Percentiles rank a stretch among this genome's conserved stretches.
Conservation (phyloP, 305 asterid species). For the Euphrasia arctica region DNA sequence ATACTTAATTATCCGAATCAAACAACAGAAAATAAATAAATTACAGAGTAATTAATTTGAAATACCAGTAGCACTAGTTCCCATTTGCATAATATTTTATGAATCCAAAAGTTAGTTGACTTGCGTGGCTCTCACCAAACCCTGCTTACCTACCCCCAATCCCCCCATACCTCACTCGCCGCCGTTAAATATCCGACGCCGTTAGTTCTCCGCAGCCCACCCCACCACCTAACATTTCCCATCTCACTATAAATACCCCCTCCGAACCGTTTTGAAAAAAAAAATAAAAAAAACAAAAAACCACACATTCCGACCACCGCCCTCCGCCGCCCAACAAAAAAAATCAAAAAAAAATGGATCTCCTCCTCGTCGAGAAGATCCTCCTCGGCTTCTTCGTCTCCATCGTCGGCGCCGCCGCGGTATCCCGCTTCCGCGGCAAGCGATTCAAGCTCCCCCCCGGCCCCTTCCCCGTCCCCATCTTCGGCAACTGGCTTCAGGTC, state of each 20-base stretch:
- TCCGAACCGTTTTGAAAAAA: neutral
- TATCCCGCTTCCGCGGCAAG: slow-evolving; percentile 65
- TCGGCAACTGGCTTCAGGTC: slow-evolving; percentile 91
- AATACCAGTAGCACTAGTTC: neutral
- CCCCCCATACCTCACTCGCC: neutral
- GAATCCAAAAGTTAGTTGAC: slow-evolving; percentile 20
- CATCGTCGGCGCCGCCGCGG: slow-evolving; percentile 42
- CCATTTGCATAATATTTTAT: slow-evolving; percentile 4
- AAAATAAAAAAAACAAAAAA: neutral
- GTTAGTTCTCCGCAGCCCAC: slow-evolving; percentile 28
- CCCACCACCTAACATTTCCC: slow-evolving; percentile 23
- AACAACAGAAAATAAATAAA: no score
- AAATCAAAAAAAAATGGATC: slow-evolving; percentile 61
- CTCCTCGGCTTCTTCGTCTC: slow-evolving; percentile 65
- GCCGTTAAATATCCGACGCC: slow-evolving; percentile 10
- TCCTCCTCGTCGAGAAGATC: slow-evolving; percentile 60
- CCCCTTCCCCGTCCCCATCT: slow-evolving; percentile 71
- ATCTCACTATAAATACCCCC: slow-evolving; percentile 25
- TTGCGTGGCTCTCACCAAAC: slow-evolving; percentile 40
- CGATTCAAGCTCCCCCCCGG: slow-evolving; percentile 82
- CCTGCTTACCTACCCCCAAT: slow-evolving; percentile 28
- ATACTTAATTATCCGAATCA: neutral
- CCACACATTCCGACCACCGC: neutral
- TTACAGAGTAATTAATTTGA: neutral
- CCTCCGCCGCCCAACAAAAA: slow-evolving; percentile 18